Conservation (phyloP, 805 yeast species). For the Ogataea pini region DNA sequence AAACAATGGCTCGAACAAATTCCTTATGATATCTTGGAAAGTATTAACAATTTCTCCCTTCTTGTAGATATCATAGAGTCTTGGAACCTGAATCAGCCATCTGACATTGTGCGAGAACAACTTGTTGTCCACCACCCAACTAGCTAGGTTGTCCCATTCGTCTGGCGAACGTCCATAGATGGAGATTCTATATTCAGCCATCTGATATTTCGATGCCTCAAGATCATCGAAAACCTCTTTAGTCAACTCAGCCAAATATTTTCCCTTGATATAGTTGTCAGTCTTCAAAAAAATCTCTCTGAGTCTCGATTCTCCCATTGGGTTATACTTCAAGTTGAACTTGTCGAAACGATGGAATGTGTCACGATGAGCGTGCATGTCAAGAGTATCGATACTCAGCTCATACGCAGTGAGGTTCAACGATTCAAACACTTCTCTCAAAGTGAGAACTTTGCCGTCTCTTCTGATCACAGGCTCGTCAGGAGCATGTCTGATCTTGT, state of each 20-base stretch:
- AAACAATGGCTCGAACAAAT: slow-evolving; percentile 83
- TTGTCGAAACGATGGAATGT: slow-evolving; percentile 98
- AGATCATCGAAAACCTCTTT: slow-evolving; percentile 92
- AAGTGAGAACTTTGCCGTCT: slow-evolving; percentile 84
- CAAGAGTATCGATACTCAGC: slow-evolving; percentile 91
- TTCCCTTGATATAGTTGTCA: slow-evolving; percentile 87
- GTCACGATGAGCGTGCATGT: slow-evolving; percentile 99
- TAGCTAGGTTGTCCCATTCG: slow-evolving; percentile 96
- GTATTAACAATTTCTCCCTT: slow-evolving; percentile 64
- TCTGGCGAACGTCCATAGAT: slow-evolving; percentile 85
- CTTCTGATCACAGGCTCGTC: slow-evolving; percentile 90
- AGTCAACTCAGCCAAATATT: slow-evolving; percentile 90
- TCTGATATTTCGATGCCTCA: slow-evolving; percentile 93
- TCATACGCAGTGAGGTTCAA: slow-evolving; percentile 92
- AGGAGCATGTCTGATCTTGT: slow-evolving; percentile 83
- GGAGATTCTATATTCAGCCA: slow-evolving; percentile 95
- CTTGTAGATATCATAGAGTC: slow-evolving; percentile 88
- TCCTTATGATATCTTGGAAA: slow-evolving; percentile 76
- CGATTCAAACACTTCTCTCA: slow-evolving; percentile 89
- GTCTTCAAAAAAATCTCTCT: slow-evolving; percentile 96
- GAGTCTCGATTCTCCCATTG: slow-evolving; percentile 95
- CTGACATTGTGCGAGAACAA: slow-evolving; percentile 90
- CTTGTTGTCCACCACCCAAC: slow-evolving; percentile 93
- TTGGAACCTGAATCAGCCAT: slow-evolving; percentile 95
- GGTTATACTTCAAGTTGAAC: slow-evolving; percentile 94